Evolutionary conservation across 352 stramenopile species (phyloP).

Genomic region (Globisporangium heterothallicum): DNA sequence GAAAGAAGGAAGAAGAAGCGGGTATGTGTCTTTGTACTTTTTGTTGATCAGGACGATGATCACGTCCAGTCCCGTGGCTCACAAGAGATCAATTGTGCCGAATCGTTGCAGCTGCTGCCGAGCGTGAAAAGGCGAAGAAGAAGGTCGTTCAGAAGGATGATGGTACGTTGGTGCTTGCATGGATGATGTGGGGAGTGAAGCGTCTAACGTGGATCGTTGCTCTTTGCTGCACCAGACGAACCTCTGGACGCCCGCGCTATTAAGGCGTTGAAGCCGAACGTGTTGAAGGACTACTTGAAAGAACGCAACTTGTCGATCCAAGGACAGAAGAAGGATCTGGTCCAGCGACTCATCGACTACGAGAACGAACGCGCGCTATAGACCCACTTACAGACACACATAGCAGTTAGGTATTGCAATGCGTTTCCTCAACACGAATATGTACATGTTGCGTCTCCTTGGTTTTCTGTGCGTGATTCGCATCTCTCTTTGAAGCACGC

Average conservation of each 20-base stretch:
- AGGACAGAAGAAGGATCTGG: slow-evolving; percentile 86
- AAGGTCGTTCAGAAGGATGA: slow-evolving; percentile 54
- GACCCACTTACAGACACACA: slow-evolving; percentile 11
- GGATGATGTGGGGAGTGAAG: background rate
- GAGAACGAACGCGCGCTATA: slow-evolving; percentile 84
- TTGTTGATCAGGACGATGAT: background rate
- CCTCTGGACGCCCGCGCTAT: slow-evolving; percentile 76
- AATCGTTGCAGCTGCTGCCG: slow-evolving; percentile 31
- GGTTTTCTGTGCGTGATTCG: too few relatives aligned
- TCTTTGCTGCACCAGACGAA: slow-evolving; percentile 37
- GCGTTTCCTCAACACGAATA: too few relatives aligned
- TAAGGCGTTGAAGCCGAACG: slow-evolving; percentile 81
- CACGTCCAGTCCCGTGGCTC: background rate
- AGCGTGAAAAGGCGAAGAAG: slow-evolving; percentile 64
- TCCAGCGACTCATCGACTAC: slow-evolving; percentile 86
- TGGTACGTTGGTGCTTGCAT: slow-evolving; percentile 26
- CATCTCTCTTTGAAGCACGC: too few relatives aligned
- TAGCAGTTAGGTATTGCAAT: slow-evolving; percentile 6
- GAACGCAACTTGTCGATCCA: slow-evolving; percentile 77
- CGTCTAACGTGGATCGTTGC: background rate
- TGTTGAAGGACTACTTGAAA: slow-evolving; percentile 89
- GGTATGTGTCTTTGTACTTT: slow-evolving; percentile 23
- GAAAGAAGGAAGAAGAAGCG: slow-evolving; percentile 77
- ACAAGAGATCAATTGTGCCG: background rate
- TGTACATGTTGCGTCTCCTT: too few relatives aligned